phyloP scores from a whole-genome alignment of 768 basidiomycete species.

The Boletus pseudo-olivaceus region DNA sequence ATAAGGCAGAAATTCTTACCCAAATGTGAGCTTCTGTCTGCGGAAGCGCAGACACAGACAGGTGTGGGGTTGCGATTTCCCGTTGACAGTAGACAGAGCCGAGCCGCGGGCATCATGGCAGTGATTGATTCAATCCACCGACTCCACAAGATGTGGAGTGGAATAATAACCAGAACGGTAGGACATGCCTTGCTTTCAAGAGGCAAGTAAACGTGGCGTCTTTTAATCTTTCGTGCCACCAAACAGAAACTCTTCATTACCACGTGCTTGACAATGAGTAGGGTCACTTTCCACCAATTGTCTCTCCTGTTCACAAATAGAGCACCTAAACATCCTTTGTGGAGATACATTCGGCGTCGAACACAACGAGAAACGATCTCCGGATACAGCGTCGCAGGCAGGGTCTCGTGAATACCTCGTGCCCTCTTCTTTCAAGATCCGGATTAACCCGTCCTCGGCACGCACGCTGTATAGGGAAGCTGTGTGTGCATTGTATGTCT shows the following conservation, averaged over 20 bases:
- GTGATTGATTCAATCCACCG: no score
- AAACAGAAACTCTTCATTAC: background rate
- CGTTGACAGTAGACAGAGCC: background rate
- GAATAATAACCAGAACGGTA: no score
- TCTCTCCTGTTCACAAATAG: conserved; percentile 27
- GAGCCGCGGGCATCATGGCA: background rate
- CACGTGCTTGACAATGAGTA: background rate
- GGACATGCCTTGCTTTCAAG: no score
- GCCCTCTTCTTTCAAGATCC: conserved; percentile 7
- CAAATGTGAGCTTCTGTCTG: background rate
- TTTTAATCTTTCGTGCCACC: no score
- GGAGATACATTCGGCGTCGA: conserved; percentile 23
- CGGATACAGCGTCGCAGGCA: conserved; percentile 74
- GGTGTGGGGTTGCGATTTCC: background rate
- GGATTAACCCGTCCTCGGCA: background rate
- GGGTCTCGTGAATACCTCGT: conserved; percentile 61
- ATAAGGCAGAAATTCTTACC: conserved; percentile 1
- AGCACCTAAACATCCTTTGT: background rate
- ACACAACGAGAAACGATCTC: conserved; percentile 56
- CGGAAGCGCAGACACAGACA: background rate
- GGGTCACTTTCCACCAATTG: conserved; percentile 38
- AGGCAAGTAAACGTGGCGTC: background rate
- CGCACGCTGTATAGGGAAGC: conserved; percentile 49
- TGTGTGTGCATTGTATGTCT: conserved; percentile 53
- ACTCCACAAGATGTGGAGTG: no score